phyloP scores from a whole-genome alignment of 2,329 filamentous ascomycete genomes.

The Colletotrichum sp. region DNA sequence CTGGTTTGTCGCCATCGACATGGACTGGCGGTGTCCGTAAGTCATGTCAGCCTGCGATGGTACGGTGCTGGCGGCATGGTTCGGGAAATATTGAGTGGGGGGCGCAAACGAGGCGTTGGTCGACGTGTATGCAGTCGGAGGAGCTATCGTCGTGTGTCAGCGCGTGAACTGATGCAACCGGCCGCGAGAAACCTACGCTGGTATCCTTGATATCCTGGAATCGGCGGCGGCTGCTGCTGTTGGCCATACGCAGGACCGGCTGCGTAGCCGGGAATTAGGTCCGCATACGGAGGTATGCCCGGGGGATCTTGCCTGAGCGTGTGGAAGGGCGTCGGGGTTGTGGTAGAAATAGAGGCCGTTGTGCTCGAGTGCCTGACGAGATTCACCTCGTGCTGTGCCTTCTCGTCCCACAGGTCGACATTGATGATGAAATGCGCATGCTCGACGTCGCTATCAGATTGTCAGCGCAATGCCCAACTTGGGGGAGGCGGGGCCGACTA shows the following conservation, averaged over 20 bases:
- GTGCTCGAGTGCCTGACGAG: conserved; percentile 68
- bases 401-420: conserved; percentile 71
- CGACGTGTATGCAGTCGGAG: neutral
- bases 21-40: conserved; percentile 29
- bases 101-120: conserved; percentile 36
- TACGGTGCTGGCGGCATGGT: conserved; percentile 30
- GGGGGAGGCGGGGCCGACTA: conserved; percentile 35
- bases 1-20: conserved; percentile 46
- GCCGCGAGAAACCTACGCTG: neutral
- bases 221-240: neutral
- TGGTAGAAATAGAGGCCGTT: conserved; percentile 79
- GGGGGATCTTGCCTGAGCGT: conserved; percentile 29
- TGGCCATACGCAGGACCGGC: conserved; percentile 8
- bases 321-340: conserved; percentile 74
- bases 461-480: conserved; percentile 19
- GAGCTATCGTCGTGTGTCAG: neutral
- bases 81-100: conserved; percentile 40
- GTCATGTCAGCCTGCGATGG: conserved; percentile 29
- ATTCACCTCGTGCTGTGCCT: conserved; percentile 68
- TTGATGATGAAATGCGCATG: conserved; percentile 61
- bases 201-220: conserved; percentile 2
- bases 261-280: conserved; percentile 6
- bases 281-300: conserved; percentile 24
- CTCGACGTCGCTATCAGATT: conserved; percentile 59
- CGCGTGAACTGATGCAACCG: neutral